Evolutionary conservation across 345 rosid species (phyloP).

Genomic region (Aethionema arabicum): DNA sequence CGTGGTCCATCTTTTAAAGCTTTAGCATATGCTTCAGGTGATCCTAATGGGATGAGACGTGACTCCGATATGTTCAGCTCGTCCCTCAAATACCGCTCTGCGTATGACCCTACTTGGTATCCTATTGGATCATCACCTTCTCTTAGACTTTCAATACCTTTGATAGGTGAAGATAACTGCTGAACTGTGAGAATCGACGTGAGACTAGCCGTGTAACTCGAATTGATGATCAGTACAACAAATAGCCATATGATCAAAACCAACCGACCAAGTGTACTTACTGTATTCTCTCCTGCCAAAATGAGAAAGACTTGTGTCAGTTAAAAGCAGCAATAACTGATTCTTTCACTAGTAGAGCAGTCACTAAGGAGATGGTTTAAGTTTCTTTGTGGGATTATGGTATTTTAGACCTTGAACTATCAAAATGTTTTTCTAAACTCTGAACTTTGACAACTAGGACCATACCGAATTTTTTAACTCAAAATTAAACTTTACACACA

Average conservation of each 20-base stretch:
- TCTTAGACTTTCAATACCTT: conserved; percentile 77
- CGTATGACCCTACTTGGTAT: conserved; percentile 86
- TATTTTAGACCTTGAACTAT: too few relatives aligned
- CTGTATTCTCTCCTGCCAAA: conserved; percentile 76
- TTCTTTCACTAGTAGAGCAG: neutral
- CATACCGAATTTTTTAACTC: too few relatives aligned
- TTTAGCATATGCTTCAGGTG: conserved; percentile 74
- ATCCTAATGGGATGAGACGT: conserved; percentile 70
- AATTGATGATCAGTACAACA: conserved; percentile 86
- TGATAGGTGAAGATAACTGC: conserved; percentile 73
- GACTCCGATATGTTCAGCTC: conserved; percentile 72
- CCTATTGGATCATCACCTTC: conserved; percentile 66
- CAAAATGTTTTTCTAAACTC: too few relatives aligned
- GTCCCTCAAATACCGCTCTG: conserved; percentile 66
- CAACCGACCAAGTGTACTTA: conserved; percentile 77
- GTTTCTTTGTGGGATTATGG: neutral
- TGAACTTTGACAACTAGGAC: too few relatives aligned
- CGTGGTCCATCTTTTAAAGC: conserved; percentile 70
- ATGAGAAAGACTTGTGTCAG: conserved; percentile 22
- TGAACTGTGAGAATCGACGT: conserved; percentile 94
- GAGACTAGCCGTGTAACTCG: conserved; percentile 94
- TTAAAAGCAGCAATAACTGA: conserved; percentile 23
- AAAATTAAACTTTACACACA: too few relatives aligned
- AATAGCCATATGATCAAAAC: conserved; percentile 92
- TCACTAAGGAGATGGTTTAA: neutral